phyloP scores from a whole-genome alignment of 1,284 basidiomycete species.

The Pisolithus thermaeus region DNA sequence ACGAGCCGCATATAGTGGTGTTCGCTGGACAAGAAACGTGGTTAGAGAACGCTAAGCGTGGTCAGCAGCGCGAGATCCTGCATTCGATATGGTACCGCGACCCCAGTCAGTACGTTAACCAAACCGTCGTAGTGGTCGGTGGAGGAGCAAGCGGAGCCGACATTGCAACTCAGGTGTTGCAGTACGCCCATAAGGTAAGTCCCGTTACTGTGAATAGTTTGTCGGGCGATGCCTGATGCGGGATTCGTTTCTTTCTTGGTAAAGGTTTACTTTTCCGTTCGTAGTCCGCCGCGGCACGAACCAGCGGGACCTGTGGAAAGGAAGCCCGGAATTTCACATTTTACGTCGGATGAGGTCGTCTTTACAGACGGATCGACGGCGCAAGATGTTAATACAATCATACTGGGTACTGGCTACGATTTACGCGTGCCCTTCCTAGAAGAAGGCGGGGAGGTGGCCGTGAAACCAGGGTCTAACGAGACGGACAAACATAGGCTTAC shows the following conservation, averaged over 20 bases:
- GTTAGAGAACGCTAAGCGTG: constrained; percentile 30
- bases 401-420: constrained; percentile 54
- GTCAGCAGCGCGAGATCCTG: constrained; percentile 32
- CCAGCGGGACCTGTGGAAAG: constrained; percentile 26
- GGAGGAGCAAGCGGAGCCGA: constrained; percentile 47
- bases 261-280: constrained; percentile 42
- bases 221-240: neutral
- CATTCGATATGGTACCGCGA: constrained; percentile 53
- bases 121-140: constrained; percentile 47
- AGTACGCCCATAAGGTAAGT: constrained; percentile 39
- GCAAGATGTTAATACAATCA: constrained; percentile 39
- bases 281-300: constrained; percentile 15
- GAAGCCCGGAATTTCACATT: constrained; percentile 44
- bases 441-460: constrained; percentile 26
- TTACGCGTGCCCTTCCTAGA: constrained; percentile 48
- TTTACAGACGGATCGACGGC: constrained; percentile 41
- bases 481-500: constrained; percentile 29
- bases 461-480: constrained; percentile 20
- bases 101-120: constrained; percentile 38
- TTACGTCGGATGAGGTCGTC: constrained; percentile 38
- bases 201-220: neutral
- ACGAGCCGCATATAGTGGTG: constrained; percentile 40
- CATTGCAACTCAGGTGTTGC: constrained; percentile 36
- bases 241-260: neutral
- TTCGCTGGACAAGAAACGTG: constrained; percentile 46